phyloP scores from a whole-genome alignment of 257 asterid species.

The Pogostemon cablin region DNA sequence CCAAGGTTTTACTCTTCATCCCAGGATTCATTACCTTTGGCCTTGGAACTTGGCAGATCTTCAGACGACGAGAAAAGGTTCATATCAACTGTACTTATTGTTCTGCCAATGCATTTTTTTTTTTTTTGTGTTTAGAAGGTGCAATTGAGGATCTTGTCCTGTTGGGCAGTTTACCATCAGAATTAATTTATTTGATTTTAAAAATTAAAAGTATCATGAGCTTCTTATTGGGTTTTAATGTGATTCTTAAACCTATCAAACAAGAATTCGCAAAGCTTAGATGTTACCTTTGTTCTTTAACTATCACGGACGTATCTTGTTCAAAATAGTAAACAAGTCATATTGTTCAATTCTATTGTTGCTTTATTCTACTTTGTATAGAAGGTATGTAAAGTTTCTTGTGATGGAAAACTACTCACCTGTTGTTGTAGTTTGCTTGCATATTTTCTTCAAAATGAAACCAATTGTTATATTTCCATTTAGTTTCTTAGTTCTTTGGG shows the following conservation, averaged over 20 bases:
- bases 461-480: neutral
- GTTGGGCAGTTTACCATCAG: neutral
- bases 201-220: neutral
- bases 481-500: slow-evolving; percentile 3
- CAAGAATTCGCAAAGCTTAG: neutral
- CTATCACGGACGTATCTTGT: neutral
- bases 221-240: neutral
- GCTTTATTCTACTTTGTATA: slow-evolving; percentile 16
- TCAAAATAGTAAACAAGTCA: neutral
- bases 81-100: neutral
- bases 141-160: neutral
- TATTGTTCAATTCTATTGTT: neutral
- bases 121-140: slow-evolving; percentile 7
- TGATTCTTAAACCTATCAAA: neutral
- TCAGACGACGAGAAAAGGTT: slow-evolving; percentile 94
- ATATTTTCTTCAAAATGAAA: neutral
- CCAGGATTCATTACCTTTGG: slow-evolving; percentile 95
- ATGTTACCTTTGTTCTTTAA: neutral
- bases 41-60: slow-evolving; percentile 94
- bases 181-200: neutral
- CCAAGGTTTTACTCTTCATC: slow-evolving; percentile 79
- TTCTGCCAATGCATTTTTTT: neutral
- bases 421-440: slow-evolving; percentile 22
- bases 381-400: slow-evolving; percentile 7
- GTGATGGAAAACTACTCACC: neutral